Base-by-base conservation (phyloP, 441 rosid species). In the Viola pubescens region DNA sequence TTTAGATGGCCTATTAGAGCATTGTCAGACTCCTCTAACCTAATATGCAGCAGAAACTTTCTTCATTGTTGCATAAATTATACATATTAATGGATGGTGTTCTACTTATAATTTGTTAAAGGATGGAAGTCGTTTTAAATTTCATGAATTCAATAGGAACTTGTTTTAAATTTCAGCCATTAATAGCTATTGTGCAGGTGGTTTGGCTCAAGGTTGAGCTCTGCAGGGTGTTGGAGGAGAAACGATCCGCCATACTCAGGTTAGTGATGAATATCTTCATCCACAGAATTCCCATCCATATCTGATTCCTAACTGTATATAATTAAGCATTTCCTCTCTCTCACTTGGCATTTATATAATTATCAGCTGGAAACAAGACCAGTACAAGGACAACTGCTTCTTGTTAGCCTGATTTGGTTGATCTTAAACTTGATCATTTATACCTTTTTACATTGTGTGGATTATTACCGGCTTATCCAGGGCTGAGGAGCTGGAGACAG, bases 401-500 rank as follows among this genome's bases (percentile, higher is more conserved):
- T 6, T 43, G 46, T 43, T 6, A 6, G 7, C 46, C 10, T 43
- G 6, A 5, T 42, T 43, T 43, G 7, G 7, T 43, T 43, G 7
- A 1, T 10, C 38, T 50, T 13, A 54, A 4, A 39, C 9, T 10
- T 53, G 6, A 58, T 46, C 43, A n/a, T 39, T 8, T 52, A 56
- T 26, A 48, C 7, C 41, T 10, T 58, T 51, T 26, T 26, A 48
- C 52, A 16, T 55, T 37, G 39, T 50, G 46, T 54, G 38, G 37
- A 53, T 56, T 9, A 39, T 40, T 63, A 57, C 53, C 8, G 58
- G 45, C 52, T 58, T 68, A 59, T 56, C 59, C 69, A 94, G 98
- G 75, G 85, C 97, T 66, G 97, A 94, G 77, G 98, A 94, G 79
- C 80, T 94, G 77, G 98, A 94, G 83, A 94, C 96, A 26, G 98